These are phyloP conservation scores for Symbiodinium natans DNA, from an alignment of 73 alveolate genomes.

Conservation along the genomic window DNA sequence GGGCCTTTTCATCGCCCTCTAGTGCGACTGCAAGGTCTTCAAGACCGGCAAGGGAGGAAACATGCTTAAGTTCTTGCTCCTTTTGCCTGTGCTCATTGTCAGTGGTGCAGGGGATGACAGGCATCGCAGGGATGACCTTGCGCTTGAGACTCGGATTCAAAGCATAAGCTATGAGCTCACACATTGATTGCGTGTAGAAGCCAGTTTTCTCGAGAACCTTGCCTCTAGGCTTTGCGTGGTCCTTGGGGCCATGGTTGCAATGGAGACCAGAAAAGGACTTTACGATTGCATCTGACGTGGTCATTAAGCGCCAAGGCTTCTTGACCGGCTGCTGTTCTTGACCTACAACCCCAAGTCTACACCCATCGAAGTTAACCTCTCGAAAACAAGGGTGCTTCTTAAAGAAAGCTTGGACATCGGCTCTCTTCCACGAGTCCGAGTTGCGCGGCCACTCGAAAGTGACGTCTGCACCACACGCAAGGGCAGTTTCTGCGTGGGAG, in stretches of 20 bases:
- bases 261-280: not conserved
- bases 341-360: not conserved
- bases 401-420: no score
- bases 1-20: not conserved
- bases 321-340: not conserved
- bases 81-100: not conserved
- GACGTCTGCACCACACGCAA: no score
- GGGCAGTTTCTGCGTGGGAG: no score
- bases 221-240: no score
- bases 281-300: not conserved
- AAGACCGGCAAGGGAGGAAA: conserved; percentile 3
- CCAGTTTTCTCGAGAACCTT: no score
- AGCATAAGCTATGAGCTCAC: not conserved
- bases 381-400: not conserved
- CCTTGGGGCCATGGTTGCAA: not conserved
- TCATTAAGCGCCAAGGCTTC: conserved; percentile 31
- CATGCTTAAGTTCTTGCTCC: not conserved
- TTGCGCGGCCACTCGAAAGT: no score
- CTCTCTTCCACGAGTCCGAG: no score
- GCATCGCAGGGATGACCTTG: not conserved
- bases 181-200: not conserved
- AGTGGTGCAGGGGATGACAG: not conserved
- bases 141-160: not conserved
- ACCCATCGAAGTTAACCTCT: not conserved
- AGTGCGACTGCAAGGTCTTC: not conserved